Base-by-base conservation (phyloP, 2,329 filamentous ascomycete species). In the Colletotrichum sp. region DNA sequence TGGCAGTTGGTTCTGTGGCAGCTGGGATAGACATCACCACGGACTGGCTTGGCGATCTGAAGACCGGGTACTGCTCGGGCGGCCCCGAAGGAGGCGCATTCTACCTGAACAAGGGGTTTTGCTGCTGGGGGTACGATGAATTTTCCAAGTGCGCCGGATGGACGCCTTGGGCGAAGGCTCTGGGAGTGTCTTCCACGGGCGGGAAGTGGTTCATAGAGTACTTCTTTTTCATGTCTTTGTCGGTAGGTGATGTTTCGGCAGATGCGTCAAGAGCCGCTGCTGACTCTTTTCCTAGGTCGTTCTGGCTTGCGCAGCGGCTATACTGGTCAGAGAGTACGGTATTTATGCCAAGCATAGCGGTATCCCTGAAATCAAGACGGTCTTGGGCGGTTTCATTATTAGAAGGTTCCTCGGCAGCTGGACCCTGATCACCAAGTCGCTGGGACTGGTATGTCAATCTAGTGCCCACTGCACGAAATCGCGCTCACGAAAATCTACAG, bases 351-450 rank as follows among this genome's bases (percentile, higher is more conserved):
- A 95, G 83, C 96, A 99, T 82, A 98, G 95, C 83, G 96, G 96
- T 85, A 98, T 99, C 80, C 96, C 96, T 8, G 96, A 99, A 87
- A 98, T 99, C 86, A 99, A 99, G 88, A 98, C 96, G 4, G 92
- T 99, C 10, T 87, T 99, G 70, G 96, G 96, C 55, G 96, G 96
- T 8, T 98, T 98, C 83, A 93, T 99, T 36, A 98, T 99, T 77
- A 91, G 93, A 76, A 92, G 93, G 75, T 98, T 99, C 81, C 88
- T 99, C 81, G 95, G 96, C 12, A 89, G 89, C 36, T 98, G 96
- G 96, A 98, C 96, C 2, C 87, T 99, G 82, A 84, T 95, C 34
- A 96, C 96, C 72, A 99, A 99, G 83, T 98, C 96, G 3, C 84
- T 99, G 59, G 97, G 97, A 32, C 85, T 98, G 85, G 95, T 96